Evolutionary conservation across 495 filamentous ascomycete genomes (phyloP), one percentile per base, ranked within the genome.

Genomic region (Hyaloscypha variabilis): DNA sequence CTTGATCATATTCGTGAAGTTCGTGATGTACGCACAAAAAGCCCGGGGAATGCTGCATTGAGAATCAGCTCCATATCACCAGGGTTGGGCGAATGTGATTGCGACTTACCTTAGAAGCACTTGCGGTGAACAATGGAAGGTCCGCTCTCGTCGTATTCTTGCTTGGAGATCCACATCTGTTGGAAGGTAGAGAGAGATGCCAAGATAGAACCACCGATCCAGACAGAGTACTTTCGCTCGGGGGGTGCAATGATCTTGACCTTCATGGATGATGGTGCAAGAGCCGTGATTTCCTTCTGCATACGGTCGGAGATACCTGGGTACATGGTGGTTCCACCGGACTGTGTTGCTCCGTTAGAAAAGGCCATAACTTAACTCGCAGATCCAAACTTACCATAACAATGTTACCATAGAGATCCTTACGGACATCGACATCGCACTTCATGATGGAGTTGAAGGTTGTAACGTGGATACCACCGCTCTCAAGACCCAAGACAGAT

Each of bases 121-220:
- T 99, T 99, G 91, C 95, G 94, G 90, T 99, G 95, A 72, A 99
- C 95, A 77, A 99, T 98, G 73, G 93, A 97, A 74, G 95, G 95
- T 81, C 95, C 95, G 79, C 89, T 93, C 91, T 99, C 95, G 84
- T 99, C 95, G 88, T 98, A 98, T 87, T 98, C 95, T 85, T 99
- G 95, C 92, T 99, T 99, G 70, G 95, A 99, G 90, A 99, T 98
- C 95, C 95, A 99, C 96, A 99, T 99, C 85, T 98, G 95, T 85
- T 99, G 95, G 93, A 98, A 98, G 83, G 95, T 98, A 65, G 95
- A 99, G 70, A 99, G 92, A 68, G 95, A 99, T 70, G 95, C 95
- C 77, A 99, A 83, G 79, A 99, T 99, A 80, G 95, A 99, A 88
- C 95, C 95, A 93, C 95, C 95, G 80, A 99, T 99, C 95, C 95